These are phyloP conservation scores for Salvia hispanica DNA, from an alignment of 257 asterid genomes.

Conservation along the genomic window DNA sequence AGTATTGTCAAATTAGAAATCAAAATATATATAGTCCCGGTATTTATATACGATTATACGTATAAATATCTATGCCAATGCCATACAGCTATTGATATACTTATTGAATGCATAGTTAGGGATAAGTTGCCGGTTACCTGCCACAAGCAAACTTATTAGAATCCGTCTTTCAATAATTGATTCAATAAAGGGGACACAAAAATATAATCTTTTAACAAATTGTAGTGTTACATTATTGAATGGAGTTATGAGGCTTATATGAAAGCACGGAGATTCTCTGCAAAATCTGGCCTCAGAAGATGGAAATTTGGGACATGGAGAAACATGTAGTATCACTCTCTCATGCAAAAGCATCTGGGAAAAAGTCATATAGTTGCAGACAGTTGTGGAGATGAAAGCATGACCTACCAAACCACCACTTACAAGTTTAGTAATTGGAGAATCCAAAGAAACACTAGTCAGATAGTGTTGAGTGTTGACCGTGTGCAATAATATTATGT, in stretches of 20 bases:
- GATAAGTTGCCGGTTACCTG: no score
- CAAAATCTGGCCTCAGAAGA: conserved; percentile 8
- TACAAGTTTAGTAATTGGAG: neutral
- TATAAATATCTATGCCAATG: neutral
- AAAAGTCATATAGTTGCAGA: neutral
- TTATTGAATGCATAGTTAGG: neutral
- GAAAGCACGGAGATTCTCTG: neutral
- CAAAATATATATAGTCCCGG: no score
- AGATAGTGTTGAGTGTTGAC: neutral
- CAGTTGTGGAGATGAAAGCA: neutral
- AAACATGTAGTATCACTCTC: conserved; percentile 18
- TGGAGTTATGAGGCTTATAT: neutral
- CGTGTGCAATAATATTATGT: neutral
- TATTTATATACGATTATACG: no score
- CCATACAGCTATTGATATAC: neutral
- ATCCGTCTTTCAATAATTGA: no score
- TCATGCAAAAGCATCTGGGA: neutral
- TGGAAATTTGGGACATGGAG: conserved; percentile 12
- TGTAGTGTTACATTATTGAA: neutral
- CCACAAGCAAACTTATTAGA: neutral
- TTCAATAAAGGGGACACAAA: no score
- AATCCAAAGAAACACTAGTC: conserved; percentile 41
- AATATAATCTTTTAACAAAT: no score
- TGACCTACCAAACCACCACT: conserved; percentile 7
- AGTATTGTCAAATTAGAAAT: no score